These are phyloP conservation scores for Macrolepiota albuminosa DNA, from an alignment of 768 basidiomycete genomes.

Conservation along the genomic window DNA sequence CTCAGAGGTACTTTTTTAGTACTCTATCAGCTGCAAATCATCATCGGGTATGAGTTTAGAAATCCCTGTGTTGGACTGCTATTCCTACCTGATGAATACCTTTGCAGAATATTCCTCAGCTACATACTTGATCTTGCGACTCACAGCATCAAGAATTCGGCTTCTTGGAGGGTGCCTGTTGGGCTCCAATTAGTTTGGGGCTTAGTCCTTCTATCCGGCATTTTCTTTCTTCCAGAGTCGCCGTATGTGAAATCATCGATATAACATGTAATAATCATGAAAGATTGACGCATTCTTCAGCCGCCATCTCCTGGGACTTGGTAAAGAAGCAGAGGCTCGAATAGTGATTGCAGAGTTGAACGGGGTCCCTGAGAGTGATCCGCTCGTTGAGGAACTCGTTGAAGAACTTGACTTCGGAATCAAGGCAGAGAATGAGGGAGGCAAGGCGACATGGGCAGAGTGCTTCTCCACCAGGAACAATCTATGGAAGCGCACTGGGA, in stretches of 20 bases:
- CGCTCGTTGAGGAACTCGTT: constrained; percentile 52
- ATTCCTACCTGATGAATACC: neutral
- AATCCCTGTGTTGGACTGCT: neutral
- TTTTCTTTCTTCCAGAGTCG: constrained; percentile 76
- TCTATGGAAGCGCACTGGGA: constrained; percentile 69
- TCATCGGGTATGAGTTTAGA: constrained; percentile 46
- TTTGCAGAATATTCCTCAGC: constrained; percentile 59
- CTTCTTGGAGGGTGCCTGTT: constrained; percentile 73
- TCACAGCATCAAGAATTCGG: constrained; percentile 48
- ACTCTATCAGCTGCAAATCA: constrained; percentile 75
- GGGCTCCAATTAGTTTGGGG: constrained; percentile 74
- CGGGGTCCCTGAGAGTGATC: constrained; percentile 52
- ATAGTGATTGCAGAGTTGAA: constrained; percentile 64
- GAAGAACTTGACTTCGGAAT: constrained; percentile 66
- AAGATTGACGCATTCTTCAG: constrained; percentile 26
- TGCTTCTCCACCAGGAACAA: constrained; percentile 67
- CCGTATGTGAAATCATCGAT: constrained; percentile 42
- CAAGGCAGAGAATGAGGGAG: constrained; percentile 71
- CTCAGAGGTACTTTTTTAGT: constrained; percentile 68
- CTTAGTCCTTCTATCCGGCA: constrained; percentile 57
- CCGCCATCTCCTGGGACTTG: constrained; percentile 64
- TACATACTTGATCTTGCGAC: constrained; percentile 69
- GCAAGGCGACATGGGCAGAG: constrained; percentile 74
- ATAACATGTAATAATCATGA: neutral
- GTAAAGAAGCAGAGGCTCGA: constrained; percentile 49